Conservation (phyloP, 2,329 filamentous ascomycete genomes). For the Westerdykella sp. region DNA sequence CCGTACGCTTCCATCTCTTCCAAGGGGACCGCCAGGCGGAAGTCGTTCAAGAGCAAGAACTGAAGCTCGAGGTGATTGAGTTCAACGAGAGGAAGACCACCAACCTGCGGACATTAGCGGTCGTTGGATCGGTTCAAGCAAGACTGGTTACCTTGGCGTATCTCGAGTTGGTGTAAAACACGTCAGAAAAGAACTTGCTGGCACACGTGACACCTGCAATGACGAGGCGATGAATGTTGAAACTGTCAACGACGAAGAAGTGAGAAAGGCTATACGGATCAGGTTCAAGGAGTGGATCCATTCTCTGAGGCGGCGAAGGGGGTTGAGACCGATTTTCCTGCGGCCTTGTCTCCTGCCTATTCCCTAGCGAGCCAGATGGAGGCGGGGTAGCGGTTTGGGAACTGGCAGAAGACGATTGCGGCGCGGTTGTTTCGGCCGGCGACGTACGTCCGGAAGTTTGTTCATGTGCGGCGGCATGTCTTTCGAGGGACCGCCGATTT, state of each 20-base stretch:
- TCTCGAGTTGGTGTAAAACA: constrained; percentile 98
- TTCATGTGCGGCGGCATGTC: constrained; percentile 40
- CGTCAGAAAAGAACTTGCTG: constrained; percentile 98
- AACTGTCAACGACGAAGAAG: constrained; percentile 95
- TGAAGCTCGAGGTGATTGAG: constrained; percentile 95
- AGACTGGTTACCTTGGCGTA: constrained; percentile 79
- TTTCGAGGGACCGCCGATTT: constrained; percentile 44
- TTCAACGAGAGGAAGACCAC: constrained; percentile 83
- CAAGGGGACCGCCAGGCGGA: constrained; percentile 83
- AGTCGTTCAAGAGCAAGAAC: constrained; percentile 92
- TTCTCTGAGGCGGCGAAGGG: constrained; percentile 34
- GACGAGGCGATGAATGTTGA: constrained; percentile 94
- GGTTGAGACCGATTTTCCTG: constrained; percentile 21
- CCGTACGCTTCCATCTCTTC: constrained; percentile 96
- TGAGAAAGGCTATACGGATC: constrained; percentile 54
- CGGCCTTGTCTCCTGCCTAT: constrained; percentile 26
- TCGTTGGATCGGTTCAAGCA: neutral
- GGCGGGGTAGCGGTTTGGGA: constrained; percentile 45
- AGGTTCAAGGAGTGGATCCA: constrained; percentile 34
- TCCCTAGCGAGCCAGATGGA: constrained; percentile 44
- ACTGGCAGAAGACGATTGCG: constrained; percentile 21
- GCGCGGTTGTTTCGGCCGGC: constrained; percentile 20
- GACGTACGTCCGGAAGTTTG: constrained; percentile 15
- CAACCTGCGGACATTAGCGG: constrained; percentile 58
- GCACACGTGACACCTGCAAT: constrained; percentile 97